phyloP scores from a whole-genome alignment of 306 rosid genomes.

The Trifolium dubium region DNA sequence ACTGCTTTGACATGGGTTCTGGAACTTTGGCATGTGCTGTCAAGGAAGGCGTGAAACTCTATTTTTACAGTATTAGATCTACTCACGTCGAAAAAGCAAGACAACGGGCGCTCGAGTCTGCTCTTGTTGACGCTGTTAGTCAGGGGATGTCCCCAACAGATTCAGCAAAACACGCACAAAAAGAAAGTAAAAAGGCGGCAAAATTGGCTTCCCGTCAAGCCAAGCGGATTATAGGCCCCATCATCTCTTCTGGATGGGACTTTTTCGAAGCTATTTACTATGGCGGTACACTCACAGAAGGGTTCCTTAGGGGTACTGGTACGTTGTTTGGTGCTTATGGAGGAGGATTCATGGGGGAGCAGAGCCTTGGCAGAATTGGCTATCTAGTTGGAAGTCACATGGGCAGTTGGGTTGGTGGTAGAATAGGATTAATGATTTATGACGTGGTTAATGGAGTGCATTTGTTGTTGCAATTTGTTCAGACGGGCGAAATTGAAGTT shows the following conservation, averaged over 20 bases:
- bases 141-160: slow-evolving; percentile 63
- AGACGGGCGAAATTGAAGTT: slow-evolving; percentile 53
- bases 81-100: slow-evolving; percentile 61
- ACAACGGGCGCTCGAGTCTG: slow-evolving; percentile 55
- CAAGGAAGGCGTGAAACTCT: slow-evolving; percentile 86
- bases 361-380: slow-evolving; percentile 82
- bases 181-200: slow-evolving; percentile 75
- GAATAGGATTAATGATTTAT: slow-evolving; percentile 80
- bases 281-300: slow-evolving; percentile 77
- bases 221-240: slow-evolving; percentile 77
- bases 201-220: slow-evolving; percentile 70
- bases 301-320: slow-evolving; percentile 73
- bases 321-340: slow-evolving; percentile 79
- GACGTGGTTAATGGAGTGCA: slow-evolving; percentile 79
- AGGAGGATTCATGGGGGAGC: slow-evolving; percentile 75
- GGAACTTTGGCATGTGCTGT: slow-evolving; percentile 78
- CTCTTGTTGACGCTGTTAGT: slow-evolving; percentile 61
- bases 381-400: slow-evolving; percentile 88
- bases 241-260: slow-evolving; percentile 95
- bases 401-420: slow-evolving; percentile 95
- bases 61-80: slow-evolving; percentile 63
- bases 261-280: slow-evolving; percentile 85
- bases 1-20: slow-evolving; percentile 84
- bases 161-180: slow-evolving; percentile 68
- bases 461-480: slow-evolving; percentile 55